Base-by-base conservation (phyloP, 257 asterid genomes). In the Primulina huaijiensis region DNA sequence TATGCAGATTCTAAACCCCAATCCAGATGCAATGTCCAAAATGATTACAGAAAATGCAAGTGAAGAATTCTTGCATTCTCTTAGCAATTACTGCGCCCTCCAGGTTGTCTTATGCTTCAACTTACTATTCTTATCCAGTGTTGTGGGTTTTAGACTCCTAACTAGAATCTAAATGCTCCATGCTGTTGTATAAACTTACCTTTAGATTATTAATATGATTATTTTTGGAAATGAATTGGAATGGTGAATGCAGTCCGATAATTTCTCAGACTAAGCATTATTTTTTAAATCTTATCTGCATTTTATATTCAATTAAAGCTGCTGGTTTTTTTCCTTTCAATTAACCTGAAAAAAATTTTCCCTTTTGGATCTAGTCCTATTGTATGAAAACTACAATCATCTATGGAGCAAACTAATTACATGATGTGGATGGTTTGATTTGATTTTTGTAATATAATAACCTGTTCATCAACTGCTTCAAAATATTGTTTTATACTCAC, bases 21-120 rank as follows among this genome's bases (percentile, higher is more conserved):
- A 94, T 77, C 99, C 99, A 29, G 97, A 94, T 79, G 99, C 99
- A 68, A 94, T 94, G 99, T 91, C 99, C 80, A 94, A 89, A 84
- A 64, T 94, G 88, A 84, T 94, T 67, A 89, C 96, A 17, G 99
- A 94, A 77, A 81, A 91, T 81, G 97, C 99, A 60, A 94, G 99
- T 68, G 99, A 91, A 86, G 99, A 94, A 77, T 94, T 94, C 80
- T 80, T 94, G 38, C 81, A 89, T 73, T 78, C 87, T 60, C 77
- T 94, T 34, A 94, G 99, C 88, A 94, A 94, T 81, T 94, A 94
- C 55, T 94, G 99, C 71, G 97, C 97, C 20, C 96, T 94, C 33
- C 99, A 94, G 99, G 98, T 85, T 73, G 67, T 81, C 62, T 60
- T 40, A 34, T 66, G 62, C 50, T 69, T 68, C 72, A 73, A 52